These are phyloP conservation scores for Antrodiella citrinella DNA, from an alignment of 768 basidiomycete genomes.

Conservation along the genomic window DNA sequence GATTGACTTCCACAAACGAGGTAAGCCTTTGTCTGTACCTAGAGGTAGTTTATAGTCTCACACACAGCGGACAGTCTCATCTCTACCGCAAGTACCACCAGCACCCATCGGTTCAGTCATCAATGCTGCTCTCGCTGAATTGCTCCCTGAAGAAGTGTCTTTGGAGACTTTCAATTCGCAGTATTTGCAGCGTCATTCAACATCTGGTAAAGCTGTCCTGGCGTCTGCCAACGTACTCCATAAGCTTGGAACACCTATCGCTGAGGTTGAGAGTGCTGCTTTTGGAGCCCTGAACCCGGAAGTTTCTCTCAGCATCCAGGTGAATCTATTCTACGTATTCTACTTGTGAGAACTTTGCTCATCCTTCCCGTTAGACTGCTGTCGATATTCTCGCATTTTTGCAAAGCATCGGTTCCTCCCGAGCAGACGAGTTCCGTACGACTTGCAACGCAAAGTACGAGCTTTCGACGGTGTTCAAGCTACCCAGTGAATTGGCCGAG, in stretches of 20 bases:
- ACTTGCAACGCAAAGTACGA: constrained; percentile 46
- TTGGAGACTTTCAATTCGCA: constrained; percentile 67
- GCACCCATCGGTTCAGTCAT: constrained; percentile 44
- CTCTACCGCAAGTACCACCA: constrained; percentile 34
- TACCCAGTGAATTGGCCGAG: constrained; percentile 37
- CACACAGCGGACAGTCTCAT: constrained; percentile 29
- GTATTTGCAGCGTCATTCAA: constrained; percentile 59
- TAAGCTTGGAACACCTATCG: constrained; percentile 33
- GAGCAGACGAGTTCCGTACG: constrained; percentile 53
- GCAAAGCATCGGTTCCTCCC: constrained; percentile 37
- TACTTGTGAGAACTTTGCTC: not conserved
- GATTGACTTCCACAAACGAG: constrained; percentile 49
- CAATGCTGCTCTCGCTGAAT: constrained; percentile 33
- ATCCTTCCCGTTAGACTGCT: constrained; percentile 37
- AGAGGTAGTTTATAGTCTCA: not conserved
- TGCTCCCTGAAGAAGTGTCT: constrained; percentile 51
- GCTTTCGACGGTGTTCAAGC: constrained; percentile 62
- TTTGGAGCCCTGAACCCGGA: constrained; percentile 41
- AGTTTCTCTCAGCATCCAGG: constrained; percentile 39
- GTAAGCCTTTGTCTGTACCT: constrained; percentile 27
- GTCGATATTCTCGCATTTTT: constrained; percentile 42
- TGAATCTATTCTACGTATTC: constrained; percentile 19
- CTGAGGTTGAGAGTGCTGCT: constrained; percentile 54
- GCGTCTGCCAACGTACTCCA: constrained; percentile 53
- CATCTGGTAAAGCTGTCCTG: constrained; percentile 45